A percentile compares a stretch with the other conserved stretches of the same genome.
phyloP scores from a whole-genome alignment of 768 basidiomycete genomes.

The Panaeolus papilionaceus region DNA sequence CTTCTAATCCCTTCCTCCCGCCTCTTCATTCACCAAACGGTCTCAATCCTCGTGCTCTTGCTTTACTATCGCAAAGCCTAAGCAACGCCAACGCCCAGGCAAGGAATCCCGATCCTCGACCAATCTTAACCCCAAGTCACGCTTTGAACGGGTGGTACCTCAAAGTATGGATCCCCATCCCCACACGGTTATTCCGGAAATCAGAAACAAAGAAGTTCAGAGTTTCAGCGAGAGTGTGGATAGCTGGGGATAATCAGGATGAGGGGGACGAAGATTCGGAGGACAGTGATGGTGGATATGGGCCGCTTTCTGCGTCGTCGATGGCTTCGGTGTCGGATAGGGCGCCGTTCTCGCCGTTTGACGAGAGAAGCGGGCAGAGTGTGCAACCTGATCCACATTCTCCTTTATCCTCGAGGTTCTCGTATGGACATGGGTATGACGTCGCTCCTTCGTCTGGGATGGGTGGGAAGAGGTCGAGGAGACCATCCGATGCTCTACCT shows the following conservation, averaged over 20 bases:
- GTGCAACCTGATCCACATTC: neutral
- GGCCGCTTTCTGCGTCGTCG: neutral
- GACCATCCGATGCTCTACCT: neutral
- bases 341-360: conserved; percentile 6
- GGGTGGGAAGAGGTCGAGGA: neutral
- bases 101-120: neutral
- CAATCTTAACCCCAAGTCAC: neutral
- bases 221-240: conserved; percentile 42
- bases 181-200: conserved; percentile 51
- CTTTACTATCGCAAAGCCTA: neutral
- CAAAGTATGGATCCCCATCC: conserved; percentile 54
- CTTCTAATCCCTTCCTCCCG: conserved; percentile 13
- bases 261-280: conserved; percentile 6
- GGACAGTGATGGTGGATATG: conserved; percentile 2
- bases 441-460: neutral
- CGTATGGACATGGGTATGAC: conserved; percentile 4
- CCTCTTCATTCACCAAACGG: neutral
- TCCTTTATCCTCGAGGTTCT: conserved; percentile 2
- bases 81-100: neutral
- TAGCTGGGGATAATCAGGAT: conserved; percentile 36
- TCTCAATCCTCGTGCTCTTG: neutral
- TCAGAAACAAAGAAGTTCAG: conserved; percentile 51
- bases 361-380: neutral
- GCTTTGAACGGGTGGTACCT: conserved; percentile 40
- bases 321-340: neutral